A percentile compares a stretch with the other conserved stretches of the same genome.
These are phyloP conservation scores for Fusarium clavum DNA, from an alignment of 2,329 filamentous ascomycete species.

Conservation along the genomic window DNA sequence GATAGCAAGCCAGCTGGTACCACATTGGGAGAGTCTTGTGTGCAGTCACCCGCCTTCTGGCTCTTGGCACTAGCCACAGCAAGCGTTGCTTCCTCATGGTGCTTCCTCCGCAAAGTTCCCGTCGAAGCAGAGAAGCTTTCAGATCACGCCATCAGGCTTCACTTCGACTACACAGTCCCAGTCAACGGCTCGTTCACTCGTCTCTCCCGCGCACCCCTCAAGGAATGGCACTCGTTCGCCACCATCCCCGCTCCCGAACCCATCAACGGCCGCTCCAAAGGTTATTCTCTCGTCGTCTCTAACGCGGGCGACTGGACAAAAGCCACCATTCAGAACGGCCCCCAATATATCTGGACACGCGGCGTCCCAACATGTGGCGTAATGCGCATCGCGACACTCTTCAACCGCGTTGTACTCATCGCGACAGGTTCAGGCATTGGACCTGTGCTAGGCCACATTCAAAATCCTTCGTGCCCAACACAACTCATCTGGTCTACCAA, in stretches of 20 bases:
- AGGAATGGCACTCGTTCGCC: constrained; percentile 82
- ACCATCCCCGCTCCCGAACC: constrained; percentile 71
- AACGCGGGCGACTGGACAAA: constrained; percentile 82
- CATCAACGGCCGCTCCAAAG: constrained; percentile 47
- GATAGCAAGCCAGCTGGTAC: constrained; percentile 51
- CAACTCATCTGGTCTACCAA: constrained; percentile 78
- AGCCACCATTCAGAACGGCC: constrained; percentile 70
- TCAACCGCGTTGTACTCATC: constrained; percentile 74
- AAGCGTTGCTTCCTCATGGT: constrained; percentile 78
- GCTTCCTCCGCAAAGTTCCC: constrained; percentile 73
- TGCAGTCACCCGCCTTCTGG: constrained; percentile 68
- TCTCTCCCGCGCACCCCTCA: constrained; percentile 70
- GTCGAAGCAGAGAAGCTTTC: constrained; percentile 78
- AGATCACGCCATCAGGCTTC: constrained; percentile 77
- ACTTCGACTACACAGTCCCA: constrained; percentile 73
- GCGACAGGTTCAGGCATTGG: constrained; percentile 81
- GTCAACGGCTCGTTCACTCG: constrained; percentile 62
- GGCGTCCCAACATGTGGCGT: constrained; percentile 76
- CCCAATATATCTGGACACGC: constrained; percentile 73
- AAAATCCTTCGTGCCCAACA: constrained; percentile 59
- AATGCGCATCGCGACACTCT: constrained; percentile 73
- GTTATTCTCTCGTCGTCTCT: constrained; percentile 76
- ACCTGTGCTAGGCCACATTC: constrained; percentile 71
- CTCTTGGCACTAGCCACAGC: constrained; percentile 72
- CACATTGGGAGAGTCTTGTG: constrained; percentile 53